A percentile compares a stretch with the other conserved stretches of the same genome.
Evolutionary conservation across 345 rosid species (phyloP).

Genomic region (Chamaenerion angustifolium): DNA sequence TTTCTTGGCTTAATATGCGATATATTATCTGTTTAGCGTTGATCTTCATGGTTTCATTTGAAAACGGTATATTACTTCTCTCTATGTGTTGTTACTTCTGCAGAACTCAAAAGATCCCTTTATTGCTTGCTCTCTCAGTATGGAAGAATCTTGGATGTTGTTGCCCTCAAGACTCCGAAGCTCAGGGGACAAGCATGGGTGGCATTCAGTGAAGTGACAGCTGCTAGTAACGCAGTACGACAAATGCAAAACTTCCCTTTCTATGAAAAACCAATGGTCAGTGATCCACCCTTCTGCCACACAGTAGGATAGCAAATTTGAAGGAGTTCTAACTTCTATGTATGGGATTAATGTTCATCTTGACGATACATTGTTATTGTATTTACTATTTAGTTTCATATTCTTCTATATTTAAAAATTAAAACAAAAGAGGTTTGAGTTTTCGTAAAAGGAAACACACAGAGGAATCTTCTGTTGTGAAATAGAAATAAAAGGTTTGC

Average conservation of each 20-base stretch:
- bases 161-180: slow-evolving; percentile 88
- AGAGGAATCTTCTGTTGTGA: too few relatives aligned
- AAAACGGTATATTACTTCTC: not conserved
- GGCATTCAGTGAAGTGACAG: slow-evolving; percentile 71
- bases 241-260: slow-evolving; percentile 97
- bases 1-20: too few relatives aligned
- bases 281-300: slow-evolving; percentile 5
- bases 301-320: too few relatives aligned
- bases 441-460: too few relatives aligned
- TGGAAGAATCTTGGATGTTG: slow-evolving; percentile 93
- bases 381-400: too few relatives aligned
- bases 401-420: too few relatives aligned
- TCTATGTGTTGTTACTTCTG: slow-evolving; percentile 4
- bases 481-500: too few relatives aligned
- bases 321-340: not conserved
- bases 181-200: slow-evolving; percentile 99
- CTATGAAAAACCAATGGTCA: slow-evolving; percentile 92
- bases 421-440: too few relatives aligned
- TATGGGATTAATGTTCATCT: too few relatives aligned
- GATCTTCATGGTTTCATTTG: not conserved
- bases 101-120: slow-evolving; percentile 94
- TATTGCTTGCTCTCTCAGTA: slow-evolving; percentile 91
- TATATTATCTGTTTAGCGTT: not conserved
- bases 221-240: slow-evolving; percentile 89
- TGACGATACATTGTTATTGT: too few relatives aligned